A percentile compares a stretch with the other conserved stretches of the same genome.
Evolutionary conservation across 257 asterid species (phyloP).

Genomic region (Coffea eugenioides): DNA sequence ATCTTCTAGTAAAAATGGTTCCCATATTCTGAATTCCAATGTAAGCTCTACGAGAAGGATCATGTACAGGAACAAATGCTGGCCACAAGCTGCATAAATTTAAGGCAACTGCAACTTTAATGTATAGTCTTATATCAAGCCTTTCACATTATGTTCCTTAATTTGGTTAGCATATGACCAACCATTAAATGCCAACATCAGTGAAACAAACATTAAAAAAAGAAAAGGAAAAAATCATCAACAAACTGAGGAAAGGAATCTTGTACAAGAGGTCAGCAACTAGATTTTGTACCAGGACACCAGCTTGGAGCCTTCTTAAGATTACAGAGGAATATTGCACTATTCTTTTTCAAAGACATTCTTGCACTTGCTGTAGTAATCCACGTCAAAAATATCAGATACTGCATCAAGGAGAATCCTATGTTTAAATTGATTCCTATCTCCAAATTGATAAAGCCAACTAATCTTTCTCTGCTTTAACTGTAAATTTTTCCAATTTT

Average conservation of each 20-base stretch:
- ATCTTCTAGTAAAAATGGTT: slow-evolving; percentile 88
- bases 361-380: background rate
- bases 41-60: slow-evolving; percentile 89
- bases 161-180: background rate
- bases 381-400: background rate
- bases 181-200: background rate
- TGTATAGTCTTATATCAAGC: background rate
- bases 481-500: background rate
- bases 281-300: background rate
- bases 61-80: slow-evolving; percentile 99
- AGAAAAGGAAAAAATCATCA: background rate
- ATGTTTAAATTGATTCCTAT: background rate
- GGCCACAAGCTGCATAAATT: slow-evolving; percentile 84
- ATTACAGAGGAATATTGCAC: background rate
- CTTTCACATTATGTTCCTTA: background rate
- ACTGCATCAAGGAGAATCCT: background rate
- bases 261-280: background rate
- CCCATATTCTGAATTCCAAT: slow-evolving; percentile 98
- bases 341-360: background rate
- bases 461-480: background rate
- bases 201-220: background rate
- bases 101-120: slow-evolving; percentile 10
- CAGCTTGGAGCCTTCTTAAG: background rate
- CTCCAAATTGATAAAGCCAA: background rate
- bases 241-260: background rate